Base-by-base conservation (phyloP, 306 rosid genomes). In the Acacia melanoxylon region DNA sequence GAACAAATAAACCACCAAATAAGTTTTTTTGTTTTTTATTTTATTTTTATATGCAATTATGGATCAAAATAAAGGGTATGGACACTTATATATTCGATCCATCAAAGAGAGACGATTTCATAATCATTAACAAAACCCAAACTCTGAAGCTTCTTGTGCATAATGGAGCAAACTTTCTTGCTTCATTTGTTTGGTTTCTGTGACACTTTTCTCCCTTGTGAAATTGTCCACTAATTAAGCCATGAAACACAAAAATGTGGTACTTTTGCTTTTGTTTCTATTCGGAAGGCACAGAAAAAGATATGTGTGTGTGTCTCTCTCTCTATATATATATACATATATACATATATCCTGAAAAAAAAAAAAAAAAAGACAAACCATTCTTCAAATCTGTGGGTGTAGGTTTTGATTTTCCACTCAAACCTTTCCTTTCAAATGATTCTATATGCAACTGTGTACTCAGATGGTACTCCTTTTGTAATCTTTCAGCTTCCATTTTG, bases 321-420 rank as follows among this genome's bases (percentile, higher is more conserved):
- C n/a, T n/a, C n/a, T n/a, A n/a, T n/a, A n/a, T 41, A 41, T 41
- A 41, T 40, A 40, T 40, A 40, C 6, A 40, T 37, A 41, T 27
- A 27, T 27, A 27, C 1, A 27, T 27, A 27, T 27, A 42, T 42
- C 78, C 42, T 24, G 61, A 27, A 77, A 25, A 74, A 63, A 75
- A 76, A 75, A 62, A 78, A 35, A 69, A 63, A 75, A 73, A 79
- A 63, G 76, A 29, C 49, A 68, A 61, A 74, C 78, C 48, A 72
- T 72, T 81, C 4, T 20, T 68, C 74, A 80, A 86, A 88, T 68
- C 89, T 67, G 80, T 86, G 91, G 89, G 86, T 85, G 83, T 20
- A 65, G 74, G 89, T 68, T 46, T 75, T 75, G 51, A 69, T 59
- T 69, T 69, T 69, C 46, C 54, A 45, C 33, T 41, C 52, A 69